Conservation (phyloP, 2,329 filamentous ascomycete species). For the Fusarium sambucinum region DNA sequence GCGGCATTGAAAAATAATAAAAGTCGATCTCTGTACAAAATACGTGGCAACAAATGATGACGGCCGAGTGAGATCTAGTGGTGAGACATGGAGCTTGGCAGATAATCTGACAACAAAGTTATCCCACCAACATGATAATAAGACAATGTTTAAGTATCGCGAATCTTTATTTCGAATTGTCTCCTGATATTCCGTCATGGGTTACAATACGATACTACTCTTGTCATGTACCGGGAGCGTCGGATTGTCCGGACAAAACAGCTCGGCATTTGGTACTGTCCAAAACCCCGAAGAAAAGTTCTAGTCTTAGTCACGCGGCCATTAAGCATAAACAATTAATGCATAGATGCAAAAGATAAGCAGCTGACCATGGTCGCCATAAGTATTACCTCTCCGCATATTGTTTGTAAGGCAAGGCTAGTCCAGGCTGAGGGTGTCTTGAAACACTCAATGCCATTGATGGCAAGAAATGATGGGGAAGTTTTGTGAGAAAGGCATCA, state of each 20-base stretch:
- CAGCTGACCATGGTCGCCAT: conserved; percentile 21
- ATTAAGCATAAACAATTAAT: not conserved
- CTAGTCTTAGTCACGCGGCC: conserved; percentile 7
- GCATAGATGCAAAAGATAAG: conserved; percentile 14
- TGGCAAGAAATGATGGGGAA: conserved; percentile 4
- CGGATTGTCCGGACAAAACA: conserved; percentile 15
- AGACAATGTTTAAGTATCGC: not conserved
- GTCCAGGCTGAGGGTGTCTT: conserved; percentile 1
- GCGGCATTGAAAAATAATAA: conserved; percentile 17
- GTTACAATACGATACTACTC: not conserved
- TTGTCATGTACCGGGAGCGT: conserved; percentile 1
- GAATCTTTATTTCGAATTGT: not conserved
- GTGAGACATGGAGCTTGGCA: not conserved
- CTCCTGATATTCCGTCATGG: conserved; percentile 3
- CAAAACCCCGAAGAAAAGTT: conserved; percentile 9
- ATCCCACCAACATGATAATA: not conserved
- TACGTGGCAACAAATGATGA: not conserved
- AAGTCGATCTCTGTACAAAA: conserved; percentile 9
- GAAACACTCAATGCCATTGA: not conserved
- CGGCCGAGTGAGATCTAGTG: conserved; percentile 4
- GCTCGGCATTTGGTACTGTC: conserved; percentile 1
- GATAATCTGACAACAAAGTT: not conserved
- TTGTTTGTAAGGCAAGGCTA: conserved; percentile 25
- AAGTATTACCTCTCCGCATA: conserved; percentile 2
- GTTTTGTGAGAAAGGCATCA: not conserved